A percentile compares a stretch with the other conserved stretches of the same genome.
Evolutionary conservation across 1,284 basidiomycete species (phyloP).

Genomic region (Peniophora sp.): DNA sequence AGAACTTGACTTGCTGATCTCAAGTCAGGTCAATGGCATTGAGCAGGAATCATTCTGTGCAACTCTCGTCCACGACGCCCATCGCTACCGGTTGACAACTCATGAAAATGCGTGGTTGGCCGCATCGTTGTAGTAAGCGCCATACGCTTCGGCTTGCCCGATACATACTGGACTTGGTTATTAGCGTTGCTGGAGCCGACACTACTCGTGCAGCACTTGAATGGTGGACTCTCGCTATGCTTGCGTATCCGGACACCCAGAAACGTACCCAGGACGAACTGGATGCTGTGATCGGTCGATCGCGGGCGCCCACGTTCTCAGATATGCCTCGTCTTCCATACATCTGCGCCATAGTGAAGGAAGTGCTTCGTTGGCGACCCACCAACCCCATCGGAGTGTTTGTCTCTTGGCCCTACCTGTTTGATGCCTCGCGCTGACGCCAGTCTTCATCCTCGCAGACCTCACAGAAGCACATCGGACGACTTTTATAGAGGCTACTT

Average conservation of each 20-base stretch:
- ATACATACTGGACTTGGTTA: not conserved
- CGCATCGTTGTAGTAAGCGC: constrained; percentile 14
- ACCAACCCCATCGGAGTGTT: constrained; percentile 3
- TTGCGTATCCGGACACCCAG: constrained; percentile 20
- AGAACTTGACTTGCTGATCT: not conserved
- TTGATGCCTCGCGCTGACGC: not conserved
- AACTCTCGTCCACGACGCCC: constrained; percentile 9
- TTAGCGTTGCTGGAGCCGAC: constrained; percentile 12
- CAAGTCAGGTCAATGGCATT: constrained; percentile 9
- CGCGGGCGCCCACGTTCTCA: constrained; percentile 21
- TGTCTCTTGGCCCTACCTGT: no score
- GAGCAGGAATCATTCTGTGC: constrained; percentile 10
- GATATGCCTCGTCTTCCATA: constrained; percentile 22
- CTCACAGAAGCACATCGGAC: constrained; percentile 14
- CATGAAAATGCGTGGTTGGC: constrained; percentile 14
- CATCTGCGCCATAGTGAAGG: constrained; percentile 21
- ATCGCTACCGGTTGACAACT: constrained; percentile 7
- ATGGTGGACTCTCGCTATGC: constrained; percentile 22
- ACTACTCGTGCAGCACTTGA: constrained; percentile 13
- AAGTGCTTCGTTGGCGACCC: constrained; percentile 23
- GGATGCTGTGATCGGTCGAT: constrained; percentile 20
- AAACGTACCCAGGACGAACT: constrained; percentile 21
- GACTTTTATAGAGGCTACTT: constrained; percentile 15
- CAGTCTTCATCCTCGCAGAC: not conserved
- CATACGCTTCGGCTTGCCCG: not conserved